Conservation (phyloP, 352 stramenopile species). For the Globisporangium camurandrum region DNA sequence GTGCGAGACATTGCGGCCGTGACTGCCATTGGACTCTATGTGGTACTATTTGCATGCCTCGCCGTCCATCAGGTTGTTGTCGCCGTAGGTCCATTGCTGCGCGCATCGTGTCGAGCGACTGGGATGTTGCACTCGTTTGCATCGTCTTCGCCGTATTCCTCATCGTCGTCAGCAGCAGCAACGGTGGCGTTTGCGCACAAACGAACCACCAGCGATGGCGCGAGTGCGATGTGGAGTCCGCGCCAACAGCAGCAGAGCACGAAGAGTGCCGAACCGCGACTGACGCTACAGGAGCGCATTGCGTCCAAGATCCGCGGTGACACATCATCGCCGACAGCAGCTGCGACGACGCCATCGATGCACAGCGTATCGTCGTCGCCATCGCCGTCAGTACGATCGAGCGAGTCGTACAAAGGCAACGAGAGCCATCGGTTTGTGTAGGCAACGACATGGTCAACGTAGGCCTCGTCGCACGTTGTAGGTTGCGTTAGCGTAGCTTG, state of each 20-base stretch:
- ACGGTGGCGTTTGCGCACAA: neutral
- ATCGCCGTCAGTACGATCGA: too few species aligned
- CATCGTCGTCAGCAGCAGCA: neutral
- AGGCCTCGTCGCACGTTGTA: too few species aligned
- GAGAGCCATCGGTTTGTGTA: slow-evolving; percentile 9
- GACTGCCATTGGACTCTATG: slow-evolving; percentile 36
- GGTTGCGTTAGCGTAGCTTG: too few species aligned
- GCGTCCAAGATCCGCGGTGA: slow-evolving; percentile 14
- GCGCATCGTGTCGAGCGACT: slow-evolving; percentile 8
- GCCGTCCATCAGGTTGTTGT: slow-evolving; percentile 35
- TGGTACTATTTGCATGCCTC: slow-evolving; percentile 31
- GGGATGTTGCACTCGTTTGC: too few species aligned
- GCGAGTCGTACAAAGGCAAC: slow-evolving; percentile 5
- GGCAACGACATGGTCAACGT: neutral
- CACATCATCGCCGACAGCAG: slow-evolving; percentile 1
- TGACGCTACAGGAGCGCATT: slow-evolving; percentile 12
- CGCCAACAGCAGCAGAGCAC: neutral
- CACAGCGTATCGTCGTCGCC: slow-evolving; percentile 3
- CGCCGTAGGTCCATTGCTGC: slow-evolving; percentile 13
- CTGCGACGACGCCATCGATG: slow-evolving; percentile 4
- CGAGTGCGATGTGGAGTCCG: too few species aligned
- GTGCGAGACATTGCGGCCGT: slow-evolving; percentile 30
- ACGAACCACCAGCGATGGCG: too few species aligned
- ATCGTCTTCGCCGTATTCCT: neutral
- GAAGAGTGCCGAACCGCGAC: neutral